Evolutionary conservation across 192 early-diverging fungal species (phyloP), one percentile per base, ranked within the genome.

Genomic region (Spizellomyces punctatus): DNA sequence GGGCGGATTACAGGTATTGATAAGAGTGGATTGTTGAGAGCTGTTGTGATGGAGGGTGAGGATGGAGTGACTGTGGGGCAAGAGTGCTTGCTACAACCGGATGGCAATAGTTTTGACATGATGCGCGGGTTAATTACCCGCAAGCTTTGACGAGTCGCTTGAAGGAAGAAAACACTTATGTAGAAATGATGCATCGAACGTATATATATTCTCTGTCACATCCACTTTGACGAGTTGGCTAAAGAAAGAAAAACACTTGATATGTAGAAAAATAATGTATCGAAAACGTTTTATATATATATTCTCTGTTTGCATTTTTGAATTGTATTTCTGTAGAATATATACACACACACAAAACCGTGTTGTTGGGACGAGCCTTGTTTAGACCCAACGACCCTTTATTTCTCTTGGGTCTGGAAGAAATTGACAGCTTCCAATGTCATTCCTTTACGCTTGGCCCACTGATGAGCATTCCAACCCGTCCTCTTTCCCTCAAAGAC

Each of bases 21-120:
- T 47, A 83, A 84, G 36, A 88, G 84, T 62, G 95, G 95, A 8
- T 78, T 96, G 65, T 66, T 98, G 44, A 82, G 83, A 58, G 92
- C 92, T 3, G 82, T 87, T 10, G 64, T 58, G 10, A 54, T 65
- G 6, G 88, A 82, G 36, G 86, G 89, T 16, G 67, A 76, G 36
- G 45, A 68, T 43, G 22, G 27, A 36, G 12, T 36, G 10, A 17
- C 12, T 22, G 46, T 44, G 16, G 80, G 77, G 9, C 75, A 83
- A 17, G 79, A 85, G 36, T 88, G 88, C 64, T 83, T 85, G n/a
- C 76, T 99, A 46, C 94, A 96, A 78, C 97, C 97, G 6, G 97
- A 96, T 69, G 97, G 97, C 8, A 99, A 98, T 77, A 91, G 89
- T 44, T 99, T 99, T 79, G 97, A 99, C 76, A 97, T 99, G 94